Percentiles rank a stretch among this genome's conserved stretches.
These are phyloP conservation scores for Coemansia sp. DNA, from an alignment of 192 early-diverging fungal species.

Conservation along the genomic window DNA sequence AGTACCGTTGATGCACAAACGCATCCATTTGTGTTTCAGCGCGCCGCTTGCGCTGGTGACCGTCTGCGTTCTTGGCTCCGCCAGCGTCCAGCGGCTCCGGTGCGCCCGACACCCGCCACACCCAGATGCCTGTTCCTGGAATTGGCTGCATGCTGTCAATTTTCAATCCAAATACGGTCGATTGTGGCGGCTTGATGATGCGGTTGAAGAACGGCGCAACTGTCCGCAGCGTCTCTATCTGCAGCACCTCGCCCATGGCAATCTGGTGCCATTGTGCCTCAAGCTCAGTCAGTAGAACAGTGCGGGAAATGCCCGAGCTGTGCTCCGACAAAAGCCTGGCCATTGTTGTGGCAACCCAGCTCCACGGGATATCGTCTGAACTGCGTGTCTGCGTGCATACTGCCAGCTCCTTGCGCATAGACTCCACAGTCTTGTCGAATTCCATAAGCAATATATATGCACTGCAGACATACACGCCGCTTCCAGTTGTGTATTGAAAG, in stretches of 20 bases:
- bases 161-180: slow-evolving; percentile 20
- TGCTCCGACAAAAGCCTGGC: slow-evolving; percentile 21
- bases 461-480: not conserved
- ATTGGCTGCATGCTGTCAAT: slow-evolving; percentile 21
- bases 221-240: slow-evolving; percentile 21
- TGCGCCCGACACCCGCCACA: slow-evolving; percentile 39
- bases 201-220: slow-evolving; percentile 30
- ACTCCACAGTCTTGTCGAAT: slow-evolving; percentile 18
- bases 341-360: slow-evolving; percentile 22
- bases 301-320: slow-evolving; percentile 34
- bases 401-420: slow-evolving; percentile 23
- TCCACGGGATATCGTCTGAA: slow-evolving; percentile 38
- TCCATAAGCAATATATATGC: slow-evolving; percentile 18
- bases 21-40: slow-evolving; percentile 25
- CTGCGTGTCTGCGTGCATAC: slow-evolving; percentile 7
- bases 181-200: slow-evolving; percentile 14
- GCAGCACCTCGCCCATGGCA: slow-evolving; percentile 17
- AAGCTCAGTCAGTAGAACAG: slow-evolving; percentile 40
- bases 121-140: slow-evolving; percentile 30
- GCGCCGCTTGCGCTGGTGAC: not conserved
- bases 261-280: slow-evolving; percentile 36
- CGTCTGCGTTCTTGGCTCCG: not conserved
- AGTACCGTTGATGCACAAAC: slow-evolving; percentile 48
- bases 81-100: slow-evolving; percentile 14
- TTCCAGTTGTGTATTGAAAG: not conserved